phyloP scores from a whole-genome alignment of 805 yeast genomes.

The Nakazawaea populi region DNA sequence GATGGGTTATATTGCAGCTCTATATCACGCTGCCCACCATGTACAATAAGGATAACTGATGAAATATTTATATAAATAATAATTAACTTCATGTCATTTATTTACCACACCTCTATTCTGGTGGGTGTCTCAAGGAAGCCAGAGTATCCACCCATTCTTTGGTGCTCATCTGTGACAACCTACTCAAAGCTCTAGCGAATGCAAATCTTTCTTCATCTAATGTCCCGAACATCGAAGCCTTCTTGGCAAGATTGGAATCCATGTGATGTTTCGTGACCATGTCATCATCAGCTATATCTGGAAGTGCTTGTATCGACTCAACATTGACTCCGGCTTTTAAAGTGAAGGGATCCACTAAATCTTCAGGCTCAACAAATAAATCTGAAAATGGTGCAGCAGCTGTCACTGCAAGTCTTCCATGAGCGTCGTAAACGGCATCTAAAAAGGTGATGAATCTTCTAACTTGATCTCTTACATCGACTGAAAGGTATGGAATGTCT shows the following conservation, averaged over 20 bases:
- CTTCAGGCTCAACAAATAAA: constrained; percentile 80
- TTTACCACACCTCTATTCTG: constrained; percentile 1
- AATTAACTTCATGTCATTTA: neutral
- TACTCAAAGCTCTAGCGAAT: constrained; percentile 88
- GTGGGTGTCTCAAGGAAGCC: neutral
- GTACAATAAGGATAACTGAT: too few relatives aligned
- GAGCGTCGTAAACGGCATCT: constrained; percentile 93
- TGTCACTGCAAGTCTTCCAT: constrained; percentile 83
- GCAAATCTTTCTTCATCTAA: constrained; percentile 96
- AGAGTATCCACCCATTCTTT: constrained; percentile 74
- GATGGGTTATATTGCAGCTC: too few relatives aligned
- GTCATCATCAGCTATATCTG: constrained; percentile 38
- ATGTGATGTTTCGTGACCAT: constrained; percentile 74
- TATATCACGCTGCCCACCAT: too few relatives aligned
- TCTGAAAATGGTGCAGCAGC: constrained; percentile 81
- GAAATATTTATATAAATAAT: too few relatives aligned
- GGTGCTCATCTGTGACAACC: constrained; percentile 91
- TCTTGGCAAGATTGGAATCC: constrained; percentile 62
- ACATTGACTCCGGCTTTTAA: constrained; percentile 20
- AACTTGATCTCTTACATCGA: constrained; percentile 74
- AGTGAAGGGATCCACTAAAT: constrained; percentile 42
- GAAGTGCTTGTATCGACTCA: constrained; percentile 15
- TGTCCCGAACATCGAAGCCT: constrained; percentile 66
- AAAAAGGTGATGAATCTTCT: constrained; percentile 90
- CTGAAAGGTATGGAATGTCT: constrained; percentile 83